phyloP scores from a whole-genome alignment of 1,284 basidiomycete species.

The Moesziomyces sp. region DNA sequence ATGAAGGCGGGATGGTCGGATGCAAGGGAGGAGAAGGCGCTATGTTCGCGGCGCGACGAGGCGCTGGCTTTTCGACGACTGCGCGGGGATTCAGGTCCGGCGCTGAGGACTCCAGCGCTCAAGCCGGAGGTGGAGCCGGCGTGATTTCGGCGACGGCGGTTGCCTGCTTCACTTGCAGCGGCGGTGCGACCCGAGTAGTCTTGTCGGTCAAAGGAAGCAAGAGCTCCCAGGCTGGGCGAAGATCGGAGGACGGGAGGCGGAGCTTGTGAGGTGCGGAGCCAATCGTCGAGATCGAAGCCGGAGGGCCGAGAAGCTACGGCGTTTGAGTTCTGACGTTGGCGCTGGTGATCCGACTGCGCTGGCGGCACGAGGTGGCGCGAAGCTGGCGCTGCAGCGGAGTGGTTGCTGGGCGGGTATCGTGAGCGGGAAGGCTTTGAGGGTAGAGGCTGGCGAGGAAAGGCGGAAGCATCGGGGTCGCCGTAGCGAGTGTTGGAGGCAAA shows the following conservation, averaged over 20 bases:
- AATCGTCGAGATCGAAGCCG: slow-evolving; percentile 35
- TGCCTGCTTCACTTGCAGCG: slow-evolving; percentile 48
- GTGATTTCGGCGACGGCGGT: slow-evolving; percentile 18
- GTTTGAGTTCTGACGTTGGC: slow-evolving; percentile 22
- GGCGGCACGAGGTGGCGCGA: slow-evolving; percentile 26
- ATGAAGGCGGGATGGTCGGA: slow-evolving; percentile 35
- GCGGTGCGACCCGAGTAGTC: slow-evolving; percentile 17
- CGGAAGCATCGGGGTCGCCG: slow-evolving; percentile 14
- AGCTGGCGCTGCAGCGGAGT: slow-evolving; percentile 28
- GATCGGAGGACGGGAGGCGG: slow-evolving; percentile 11
- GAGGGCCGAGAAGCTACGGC: slow-evolving; percentile 28
- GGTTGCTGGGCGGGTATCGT: slow-evolving; percentile 42
- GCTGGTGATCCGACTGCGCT: slow-evolving; percentile 8
- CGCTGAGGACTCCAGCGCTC: slow-evolving; percentile 46
- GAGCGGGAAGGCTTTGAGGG: slow-evolving; percentile 24
- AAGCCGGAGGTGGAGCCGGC: slow-evolving; percentile 39
- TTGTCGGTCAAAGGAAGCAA: slow-evolving; percentile 22
- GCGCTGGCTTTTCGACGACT: slow-evolving; percentile 34
- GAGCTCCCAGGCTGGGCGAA: slow-evolving; percentile 39
- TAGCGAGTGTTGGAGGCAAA: slow-evolving; percentile 24
- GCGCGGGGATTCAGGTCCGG: slow-evolving; percentile 36
- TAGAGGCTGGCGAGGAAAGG: slow-evolving; percentile 2
- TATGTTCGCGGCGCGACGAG: slow-evolving; percentile 15
- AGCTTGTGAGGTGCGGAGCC: slow-evolving; percentile 29
- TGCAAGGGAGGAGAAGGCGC: slow-evolving; percentile 20